Percentiles rank a stretch among this genome's conserved stretches.
These are phyloP conservation scores for Fusarium irregulare DNA, from an alignment of 2,329 filamentous ascomycete genomes.

Conservation along the genomic window DNA sequence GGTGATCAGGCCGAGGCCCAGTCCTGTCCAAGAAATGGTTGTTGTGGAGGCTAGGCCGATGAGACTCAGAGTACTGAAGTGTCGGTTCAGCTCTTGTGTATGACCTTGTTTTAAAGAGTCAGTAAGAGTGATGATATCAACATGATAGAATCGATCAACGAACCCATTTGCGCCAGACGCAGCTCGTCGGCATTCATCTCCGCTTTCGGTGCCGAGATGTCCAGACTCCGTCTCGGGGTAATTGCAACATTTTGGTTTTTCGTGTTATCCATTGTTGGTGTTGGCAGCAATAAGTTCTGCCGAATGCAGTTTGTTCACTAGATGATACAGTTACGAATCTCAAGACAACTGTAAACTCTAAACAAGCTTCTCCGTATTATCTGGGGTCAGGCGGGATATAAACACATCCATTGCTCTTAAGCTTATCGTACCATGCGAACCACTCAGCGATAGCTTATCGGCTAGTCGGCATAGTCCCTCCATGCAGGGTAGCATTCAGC, in stretches of 20 bases:
- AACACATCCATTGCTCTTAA: neutral
- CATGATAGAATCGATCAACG: rapidly evolving
- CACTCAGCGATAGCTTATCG: neutral
- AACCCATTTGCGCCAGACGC: neutral
- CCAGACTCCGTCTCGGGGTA: neutral
- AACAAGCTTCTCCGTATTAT: neutral
- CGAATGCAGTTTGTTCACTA: rapidly evolving
- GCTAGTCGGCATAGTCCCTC: neutral
- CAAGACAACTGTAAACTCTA: neutral
- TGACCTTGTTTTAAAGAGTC: neutral
- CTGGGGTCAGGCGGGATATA: neutral
- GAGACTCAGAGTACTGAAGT: conserved; percentile 1
- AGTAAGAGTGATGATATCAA: rapidly evolving
- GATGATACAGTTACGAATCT: neutral
- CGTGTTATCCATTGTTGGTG: too few relatives aligned
- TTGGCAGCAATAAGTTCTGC: rapidly evolving
- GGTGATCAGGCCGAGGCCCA: neutral
- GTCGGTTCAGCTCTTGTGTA: conserved; percentile 2
- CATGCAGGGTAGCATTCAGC: neutral
- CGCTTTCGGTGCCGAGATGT: neutral
- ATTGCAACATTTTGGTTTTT: neutral
- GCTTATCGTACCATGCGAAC: neutral
- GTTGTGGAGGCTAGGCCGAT: conserved; percentile 2
- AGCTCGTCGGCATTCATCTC: neutral
- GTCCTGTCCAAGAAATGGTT: neutral